Evolutionary conservation across 2,329 filamentous ascomycete species (phyloP), one percentile per base, ranked within the genome.

Genomic region (Trichoderma simmonsii): DNA sequence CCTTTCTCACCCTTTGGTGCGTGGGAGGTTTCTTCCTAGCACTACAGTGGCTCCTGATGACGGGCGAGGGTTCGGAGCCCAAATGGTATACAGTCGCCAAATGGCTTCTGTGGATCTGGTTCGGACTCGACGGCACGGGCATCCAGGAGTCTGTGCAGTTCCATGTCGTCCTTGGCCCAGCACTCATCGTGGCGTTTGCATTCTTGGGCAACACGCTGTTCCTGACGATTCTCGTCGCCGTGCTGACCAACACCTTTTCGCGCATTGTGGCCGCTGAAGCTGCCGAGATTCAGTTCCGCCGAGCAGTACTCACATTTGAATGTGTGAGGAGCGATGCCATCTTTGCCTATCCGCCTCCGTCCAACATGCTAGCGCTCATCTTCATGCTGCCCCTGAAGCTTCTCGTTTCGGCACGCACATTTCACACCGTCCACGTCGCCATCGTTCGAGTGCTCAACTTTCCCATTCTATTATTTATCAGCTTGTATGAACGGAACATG

Each of bases 101-200:
- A 79, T 93, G 91, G 91, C 91, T 93, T 86, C 84, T 93, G 3
- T 93, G 90, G 89, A 92, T 93, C 75, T 93, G 91, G 91, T 93
- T 93, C 75, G 91, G 91, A 1, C 86, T 93, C 1, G 91, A 93
- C 73, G 91, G 85, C 26, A 86, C 86, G 5, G 85, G 85, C 12
- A 86, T 87, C 60, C 83, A 86, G 72, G 82, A 84, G 72, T 83
- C 83, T 3, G 81, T 81, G 9, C 86, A 89, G 60, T 91, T 93
- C 80, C 90, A 93, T 78, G 84, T 88, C 79, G 81, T 92, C 28
- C 85, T 93, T 3, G 91, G 91, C 0, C 91, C 91, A 0, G 84
- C 88, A 0, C 83, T 93, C 11, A 93, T 93, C 87, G 86, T 93
- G 71, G 85, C 88, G 4, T 93, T 93, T 79, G 90, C 91, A 6